Evolutionary conservation across 768 basidiomycete genomes (phyloP).

Genomic region (Dacryopinax spathularia): DNA sequence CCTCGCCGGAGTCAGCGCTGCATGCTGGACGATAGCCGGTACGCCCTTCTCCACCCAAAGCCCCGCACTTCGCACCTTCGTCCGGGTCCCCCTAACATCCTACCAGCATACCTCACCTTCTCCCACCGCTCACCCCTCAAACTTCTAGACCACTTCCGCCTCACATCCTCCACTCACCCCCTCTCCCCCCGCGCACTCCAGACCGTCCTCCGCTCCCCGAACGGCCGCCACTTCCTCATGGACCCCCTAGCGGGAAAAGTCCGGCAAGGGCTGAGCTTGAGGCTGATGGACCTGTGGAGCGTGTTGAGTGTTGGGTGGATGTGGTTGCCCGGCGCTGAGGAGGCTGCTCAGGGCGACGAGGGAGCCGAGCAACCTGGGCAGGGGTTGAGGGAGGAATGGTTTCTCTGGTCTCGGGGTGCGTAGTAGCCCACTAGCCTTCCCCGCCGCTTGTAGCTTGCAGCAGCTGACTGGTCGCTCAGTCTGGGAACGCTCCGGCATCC

Average conservation of each 20-base stretch:
- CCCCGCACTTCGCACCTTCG: background rate
- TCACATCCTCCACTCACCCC: background rate
- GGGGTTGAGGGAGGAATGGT: background rate
- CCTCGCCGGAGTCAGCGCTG: background rate
- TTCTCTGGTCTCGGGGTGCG: background rate
- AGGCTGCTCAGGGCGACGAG: background rate
- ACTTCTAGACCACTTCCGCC: background rate
- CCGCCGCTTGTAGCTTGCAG: no score
- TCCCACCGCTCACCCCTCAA: background rate
- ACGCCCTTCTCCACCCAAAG: no score
- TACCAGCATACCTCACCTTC: background rate
- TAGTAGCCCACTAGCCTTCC: no score
- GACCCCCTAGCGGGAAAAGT: background rate
- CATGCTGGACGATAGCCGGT: background rate
- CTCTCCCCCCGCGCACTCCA: background rate
- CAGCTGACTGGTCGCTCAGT: background rate
- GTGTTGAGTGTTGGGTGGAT: background rate
- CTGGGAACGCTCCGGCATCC: background rate
- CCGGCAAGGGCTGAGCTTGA: background rate
- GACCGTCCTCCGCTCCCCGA: background rate
- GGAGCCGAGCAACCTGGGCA: no score
- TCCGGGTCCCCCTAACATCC: background rate
- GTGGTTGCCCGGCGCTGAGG: background rate
- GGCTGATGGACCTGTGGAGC: conserved; percentile 2
- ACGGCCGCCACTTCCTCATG: background rate